Evolutionary conservation across 176 grass and related monocot species (phyloP), one percentile per base, ranked within the genome.

Genomic region (Saccharum officinarum): DNA sequence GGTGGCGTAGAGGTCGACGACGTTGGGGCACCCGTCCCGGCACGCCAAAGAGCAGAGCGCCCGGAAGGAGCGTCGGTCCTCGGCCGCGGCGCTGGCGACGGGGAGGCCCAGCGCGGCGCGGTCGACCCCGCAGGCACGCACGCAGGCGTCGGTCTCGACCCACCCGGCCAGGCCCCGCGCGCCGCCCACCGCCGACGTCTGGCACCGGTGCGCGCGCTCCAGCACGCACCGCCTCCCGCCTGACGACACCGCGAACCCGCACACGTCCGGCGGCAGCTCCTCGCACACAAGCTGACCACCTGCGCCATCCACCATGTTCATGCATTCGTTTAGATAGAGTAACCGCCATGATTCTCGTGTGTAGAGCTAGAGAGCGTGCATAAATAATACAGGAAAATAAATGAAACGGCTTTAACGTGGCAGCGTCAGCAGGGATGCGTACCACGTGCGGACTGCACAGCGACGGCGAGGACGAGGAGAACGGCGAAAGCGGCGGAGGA

Each of bases 241-340:
- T 36, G 94, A 85, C 44, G 94, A 91, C 80, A 96, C 86, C 31
- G 88, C 86, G 84, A 95, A 93, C 46, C 86, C 88, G 57, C 94
- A 95, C 71, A 87, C 72, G n/a, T 93, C 86, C 57, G 77, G 73
- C 40, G 91, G 94, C 71, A 95, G 80, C 38, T 91, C 86, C 91
- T 93, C 94, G 49, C 94, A 95, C n/a, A 67, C 74, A 50, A 95
- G 80, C 15, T 38, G 67, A 4, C 23, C 76, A 57, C 31, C 70
- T 42, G 67, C 40, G 25, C 1, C 2, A 17, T 26, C 4, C 10
- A n/a, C n/a, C n/a, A n/a, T n/a, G n/a, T n/a, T n/a, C 1, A 17
- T 26, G 8, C 10, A 12, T 3, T 22, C 34, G 13, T 9, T 36
- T 71, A 41, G 6, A 31, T 31, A 31, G n/a, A n/a, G n/a, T 34